Base-by-base conservation (phyloP, 306 rosid genomes). In the Sicyos edulis region DNA sequence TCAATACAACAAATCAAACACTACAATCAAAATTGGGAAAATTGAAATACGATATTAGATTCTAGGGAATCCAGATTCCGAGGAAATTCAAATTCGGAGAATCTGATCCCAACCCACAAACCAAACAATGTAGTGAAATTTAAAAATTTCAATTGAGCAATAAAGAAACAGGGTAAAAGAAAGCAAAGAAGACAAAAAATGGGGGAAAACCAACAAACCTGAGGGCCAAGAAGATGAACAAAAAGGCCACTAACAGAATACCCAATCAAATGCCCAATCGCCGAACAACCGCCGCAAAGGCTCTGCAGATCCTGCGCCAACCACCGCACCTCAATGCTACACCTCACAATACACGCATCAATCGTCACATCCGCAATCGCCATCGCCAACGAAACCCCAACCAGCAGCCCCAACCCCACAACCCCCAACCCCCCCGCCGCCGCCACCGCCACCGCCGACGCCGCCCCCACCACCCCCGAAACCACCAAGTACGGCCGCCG, bases 281-380 rank as follows among this genome's bases (percentile, higher is more conserved):
- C 80, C 1, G 93, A 77, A 54, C 88, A 90, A 44, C 78, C 83
- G 7, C 85, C 87, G n/a, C 91, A 90, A 0, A 90, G 79, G 49
- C 83, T 90, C 83, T 88, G 91, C 85, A 90, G 67, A 45, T 90
- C 91, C 1, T 91, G 76, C 5, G 96, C 96, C 32, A 90, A 54
- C 4, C 83, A 55, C 10, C 82, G 77, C 2, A 79, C 66, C 80
- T 85, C 85, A 52, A 90, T 90, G 58, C 96, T 88, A 17, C 74
- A 84, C 80, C 87, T 77, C 7, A 92, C 96, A 32, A 90, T 86
- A 49, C 95, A 88, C 2, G 96, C 95, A 5, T 90, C 96, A 11
- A 90, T 86, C 2, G 91, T 84, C n/a, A 90, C 96, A 3, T 85
- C 93, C 1, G 91, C 81, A 1, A 90, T 86, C 1, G 96, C 89